Evolutionary conservation across 176 grass and related monocot species (phyloP), one percentile per base, ranked within the genome.

Genomic region (Guadua angustifolia): DNA sequence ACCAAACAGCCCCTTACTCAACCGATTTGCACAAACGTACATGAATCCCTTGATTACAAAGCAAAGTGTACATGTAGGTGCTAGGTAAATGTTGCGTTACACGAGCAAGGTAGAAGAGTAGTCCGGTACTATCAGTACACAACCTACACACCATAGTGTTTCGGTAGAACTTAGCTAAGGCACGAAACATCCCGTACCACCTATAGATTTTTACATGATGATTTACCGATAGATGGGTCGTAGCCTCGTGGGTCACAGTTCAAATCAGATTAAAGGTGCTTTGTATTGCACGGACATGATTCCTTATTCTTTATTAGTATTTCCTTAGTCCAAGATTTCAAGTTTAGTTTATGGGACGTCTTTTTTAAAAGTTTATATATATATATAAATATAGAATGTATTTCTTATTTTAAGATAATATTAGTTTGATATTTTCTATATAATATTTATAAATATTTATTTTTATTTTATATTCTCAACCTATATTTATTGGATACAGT

Each of bases 201-300:
- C 33, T 12, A 36, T 26, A 35, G 15, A 3, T 4, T 1, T 36
- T 60, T 33, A 4, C 7, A 13, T 57, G 55, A 22, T 29, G 47
- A 38, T 64, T 53, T 24, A 61, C 33, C 4, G 21, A 76, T 51
- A 33, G 63, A 39, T 60, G 18, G 40, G 39, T 40, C 6, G 39
- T 25, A 1, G 29, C 29, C 3, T 32, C 32, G 57, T 55, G 43
- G 75, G 8, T 12, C 61, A 80, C 35, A 6, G 43, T 79, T 78
- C 22, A 21, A 62, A 53, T 56, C 44, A 24, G 61, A 52, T 24
- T 7, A 86, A 57, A 72, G 71, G 21, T 57, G 77, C 72, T 71
- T 77, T 81, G 83, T 7, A 18, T 69, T 18, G 64, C 57, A 85
- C 63, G 82, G 88, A 35, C 63, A 62, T 53, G 18, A 75, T 76